Percentiles rank a stretch among this genome's conserved stretches.
phyloP scores from a whole-genome alignment of 345 rosid species.

The Psidium friedrichsthalianum region DNA sequence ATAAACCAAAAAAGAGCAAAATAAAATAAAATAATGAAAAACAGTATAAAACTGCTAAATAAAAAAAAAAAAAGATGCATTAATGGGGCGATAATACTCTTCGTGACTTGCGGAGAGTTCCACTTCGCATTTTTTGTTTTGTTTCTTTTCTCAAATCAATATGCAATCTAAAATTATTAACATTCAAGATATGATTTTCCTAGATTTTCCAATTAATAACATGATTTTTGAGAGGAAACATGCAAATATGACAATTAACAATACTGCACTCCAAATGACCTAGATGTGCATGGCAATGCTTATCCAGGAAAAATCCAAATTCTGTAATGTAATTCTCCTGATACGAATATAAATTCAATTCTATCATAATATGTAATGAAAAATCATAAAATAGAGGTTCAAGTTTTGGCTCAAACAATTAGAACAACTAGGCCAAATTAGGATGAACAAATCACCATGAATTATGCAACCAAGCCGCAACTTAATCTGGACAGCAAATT shows the following conservation, averaged over 20 bases:
- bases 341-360: not conserved
- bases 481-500: not conserved
- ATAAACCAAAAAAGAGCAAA: too few species aligned
- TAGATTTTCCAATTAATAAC: not conserved
- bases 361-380: not conserved
- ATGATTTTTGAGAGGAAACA: not conserved
- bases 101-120: not conserved
- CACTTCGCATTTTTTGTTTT: not conserved
- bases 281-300: not conserved
- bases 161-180: not conserved
- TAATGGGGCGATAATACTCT: not conserved
- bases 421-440: not conserved
- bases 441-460: not conserved
- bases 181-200: not conserved
- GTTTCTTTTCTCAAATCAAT: not conserved
- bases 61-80: too few species aligned
- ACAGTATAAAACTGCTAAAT: too few species aligned
- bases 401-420: not conserved
- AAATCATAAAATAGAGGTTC: not conserved
- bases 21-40: too few species aligned
- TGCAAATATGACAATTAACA: not conserved
- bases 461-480: not conserved
- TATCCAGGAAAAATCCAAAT: not conserved
- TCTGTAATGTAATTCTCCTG: not conserved
- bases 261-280: not conserved